phyloP scores from a whole-genome alignment of 371 early-diverging fungal genomes.

The Sporodiniella umbellata region DNA sequence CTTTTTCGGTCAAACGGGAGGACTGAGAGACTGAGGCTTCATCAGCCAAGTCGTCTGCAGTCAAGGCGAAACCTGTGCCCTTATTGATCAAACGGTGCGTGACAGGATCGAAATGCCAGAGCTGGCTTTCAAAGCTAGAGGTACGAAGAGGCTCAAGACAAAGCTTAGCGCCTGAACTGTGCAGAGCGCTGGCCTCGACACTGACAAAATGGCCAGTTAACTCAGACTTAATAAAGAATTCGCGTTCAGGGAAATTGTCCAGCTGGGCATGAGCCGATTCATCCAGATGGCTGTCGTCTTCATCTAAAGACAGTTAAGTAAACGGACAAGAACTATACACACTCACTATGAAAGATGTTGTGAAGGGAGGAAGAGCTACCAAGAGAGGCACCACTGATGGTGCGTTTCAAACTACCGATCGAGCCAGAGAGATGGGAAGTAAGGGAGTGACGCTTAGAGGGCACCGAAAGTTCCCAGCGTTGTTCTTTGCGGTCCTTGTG shows the following conservation, averaged over 20 bases:
- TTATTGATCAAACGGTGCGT: conserved; percentile 47
- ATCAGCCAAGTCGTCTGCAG: conserved; percentile 42
- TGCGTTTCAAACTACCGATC: conserved; percentile 20
- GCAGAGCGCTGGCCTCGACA: conserved; percentile 24
- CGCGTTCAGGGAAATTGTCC: conserved; percentile 29
- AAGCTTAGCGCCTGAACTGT: conserved; percentile 25
- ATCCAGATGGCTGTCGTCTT: conserved; percentile 24
- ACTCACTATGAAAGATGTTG: conserved; percentile 5
- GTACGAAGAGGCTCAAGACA: conserved; percentile 33
- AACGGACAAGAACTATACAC: neutral
- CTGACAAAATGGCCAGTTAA: conserved; percentile 35
- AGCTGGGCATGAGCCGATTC: conserved; percentile 19
- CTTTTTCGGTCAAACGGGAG: conserved; percentile 11
- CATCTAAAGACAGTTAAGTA: conserved; percentile 11
- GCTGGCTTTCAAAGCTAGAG: conserved; percentile 38
- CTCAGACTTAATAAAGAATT: conserved; percentile 43
- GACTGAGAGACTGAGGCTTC: conserved; percentile 45
- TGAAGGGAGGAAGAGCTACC: conserved; percentile 12
- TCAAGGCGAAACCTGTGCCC: conserved; percentile 48
- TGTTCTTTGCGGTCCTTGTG: conserved; percentile 34
- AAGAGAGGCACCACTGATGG: conserved; percentile 24
- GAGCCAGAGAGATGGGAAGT: conserved; percentile 1
- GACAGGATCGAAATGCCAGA: conserved; percentile 49
- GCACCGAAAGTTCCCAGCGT: conserved; percentile 39
- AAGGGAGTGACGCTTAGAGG: conserved; percentile 18